Evolutionary conservation across 345 rosid species (phyloP), one percentile per base, ranked within the genome.

Genomic region (Pistacia integerrima): DNA sequence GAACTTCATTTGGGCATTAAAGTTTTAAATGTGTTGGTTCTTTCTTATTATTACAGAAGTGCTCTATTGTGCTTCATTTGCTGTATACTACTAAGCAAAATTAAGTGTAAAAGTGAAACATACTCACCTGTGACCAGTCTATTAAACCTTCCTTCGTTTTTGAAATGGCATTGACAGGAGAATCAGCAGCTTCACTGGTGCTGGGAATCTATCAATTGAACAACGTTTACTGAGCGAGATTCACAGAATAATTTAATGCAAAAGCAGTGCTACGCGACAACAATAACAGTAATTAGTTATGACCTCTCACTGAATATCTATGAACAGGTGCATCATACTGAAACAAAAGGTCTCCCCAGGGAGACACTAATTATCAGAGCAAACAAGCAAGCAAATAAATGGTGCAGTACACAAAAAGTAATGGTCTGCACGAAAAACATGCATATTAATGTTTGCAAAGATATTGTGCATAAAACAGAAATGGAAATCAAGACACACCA

Each of bases 71-170:
- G 46, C 0, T 68, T 52, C 25, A 17, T 56, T 51, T 51, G 18
- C 48, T 55, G 22, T 51, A 68, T 36, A 52, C 0, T 41, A 5
- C 46, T 49, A 52, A 60, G 28, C 8, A 30, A 57, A 41, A 25
- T n/a, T 46, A 52, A 44, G 46, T 80, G 57, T 69, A 6, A 41
- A 57, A 64, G 63, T 30, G 65, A 38, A 77, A 52, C 41, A 33
- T 60, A 74, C 92, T 82, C 78, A 93, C 98, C 82, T 90, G 93
- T 30, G 98, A 91, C 99, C 97, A 96, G 84, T 96, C 99, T 70
- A 96, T 76, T 77, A 88, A 81, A 2, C 97, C 97, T 80, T 85
- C 87, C 83, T 90, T 83, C 56, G 92, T 91, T 78, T 91, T 92
- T 1, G 99, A 97, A 89, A 93, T 92, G 75, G 85, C 79, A 76